Base-by-base conservation (phyloP, 768 basidiomycete genomes). In the Pulveroboletus sp. region DNA sequence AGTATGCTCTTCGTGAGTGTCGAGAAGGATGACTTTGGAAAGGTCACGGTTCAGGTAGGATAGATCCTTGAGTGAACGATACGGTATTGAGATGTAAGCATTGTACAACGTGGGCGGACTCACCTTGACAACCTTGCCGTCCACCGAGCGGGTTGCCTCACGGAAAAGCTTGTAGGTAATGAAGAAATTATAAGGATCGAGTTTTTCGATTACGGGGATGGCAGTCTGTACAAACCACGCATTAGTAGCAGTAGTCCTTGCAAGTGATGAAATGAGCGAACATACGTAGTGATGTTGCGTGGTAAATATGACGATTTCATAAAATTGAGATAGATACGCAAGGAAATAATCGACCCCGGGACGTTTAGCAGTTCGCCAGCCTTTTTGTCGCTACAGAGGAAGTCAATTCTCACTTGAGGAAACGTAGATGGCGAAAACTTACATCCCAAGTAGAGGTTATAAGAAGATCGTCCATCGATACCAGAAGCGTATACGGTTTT, bases 321-420 rank as follows among this genome's bases (percentile, higher is more conserved):
- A 99, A 73, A 98, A 99, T 63, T 97, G 95, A 0, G 93, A 91
- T 42, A 99, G 81, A 67, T 99, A 99, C 26, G 82, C 94, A 31
- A 99, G 76, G 80, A 99, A 99, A 71, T 99, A 98, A 65, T 99
- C 96, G 14, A 93, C 89, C 5, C 96, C 96, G 1, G 96, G 95
- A 31, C 96, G 83, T 71, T 98, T 99, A 6, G 94, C 95, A 4
- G 95, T 97, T 57, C 92, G 77, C 95, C 96, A 99, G 45, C 96
- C 96, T 60, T 90, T 78, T 71, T 90, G 81, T 47, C 94, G 83
- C 93, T 96, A 52, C 31, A 11, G 21, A 36, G 17, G n/a, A 39
- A 6, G n/a, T 21, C 42, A 38, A 39, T 30, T 8, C 10, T 35
- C 0, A 5, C 11, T 6, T 14, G 21, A 5, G 26, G 1, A 28